phyloP scores from a whole-genome alignment of 148 eudicot genomes.

The Rhododendron henanense region DNA sequence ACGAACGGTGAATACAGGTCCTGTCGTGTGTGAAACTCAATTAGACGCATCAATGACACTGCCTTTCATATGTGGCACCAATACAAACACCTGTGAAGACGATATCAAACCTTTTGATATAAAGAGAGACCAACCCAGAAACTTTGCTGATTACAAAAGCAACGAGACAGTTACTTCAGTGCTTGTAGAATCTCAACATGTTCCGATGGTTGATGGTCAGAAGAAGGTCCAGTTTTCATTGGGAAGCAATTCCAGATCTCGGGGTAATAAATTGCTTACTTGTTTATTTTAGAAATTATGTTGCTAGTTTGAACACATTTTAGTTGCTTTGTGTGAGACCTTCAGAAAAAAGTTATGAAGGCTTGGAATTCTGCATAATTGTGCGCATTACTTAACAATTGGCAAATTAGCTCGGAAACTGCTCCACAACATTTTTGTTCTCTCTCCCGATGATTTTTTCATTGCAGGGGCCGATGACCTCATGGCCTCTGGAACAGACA shows the following conservation, averaged over 20 bases:
- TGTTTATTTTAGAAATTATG: background rate
- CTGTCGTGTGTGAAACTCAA: background rate
- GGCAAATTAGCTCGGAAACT: background rate
- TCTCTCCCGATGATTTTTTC: slow-evolving; percentile 29
- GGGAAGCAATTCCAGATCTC: slow-evolving; percentile 29
- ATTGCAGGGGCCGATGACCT: slow-evolving; percentile 7
- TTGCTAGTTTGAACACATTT: background rate
- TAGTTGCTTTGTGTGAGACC: background rate
- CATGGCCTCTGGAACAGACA: slow-evolving; percentile 47
- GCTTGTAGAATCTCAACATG: slow-evolving; percentile 29
- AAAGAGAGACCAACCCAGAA: slow-evolving; percentile 33
- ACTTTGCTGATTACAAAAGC: slow-evolving; percentile 17
- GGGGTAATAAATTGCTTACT: background rate
- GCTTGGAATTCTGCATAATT: background rate
- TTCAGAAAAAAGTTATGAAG: background rate
- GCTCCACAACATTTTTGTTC: slow-evolving; percentile 12
- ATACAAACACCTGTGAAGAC: background rate
- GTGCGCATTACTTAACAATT: background rate
- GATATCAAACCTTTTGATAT: background rate
- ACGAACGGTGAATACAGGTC: background rate
- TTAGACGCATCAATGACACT: background rate
- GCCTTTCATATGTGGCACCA: background rate
- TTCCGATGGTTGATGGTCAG: slow-evolving; percentile 37
- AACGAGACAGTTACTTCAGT: slow-evolving; percentile 32
- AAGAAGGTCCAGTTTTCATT: slow-evolving; percentile 75